These are phyloP conservation scores for Blastobotrys persicus DNA, from an alignment of 1,139 yeast genomes.

Conservation along the genomic window DNA sequence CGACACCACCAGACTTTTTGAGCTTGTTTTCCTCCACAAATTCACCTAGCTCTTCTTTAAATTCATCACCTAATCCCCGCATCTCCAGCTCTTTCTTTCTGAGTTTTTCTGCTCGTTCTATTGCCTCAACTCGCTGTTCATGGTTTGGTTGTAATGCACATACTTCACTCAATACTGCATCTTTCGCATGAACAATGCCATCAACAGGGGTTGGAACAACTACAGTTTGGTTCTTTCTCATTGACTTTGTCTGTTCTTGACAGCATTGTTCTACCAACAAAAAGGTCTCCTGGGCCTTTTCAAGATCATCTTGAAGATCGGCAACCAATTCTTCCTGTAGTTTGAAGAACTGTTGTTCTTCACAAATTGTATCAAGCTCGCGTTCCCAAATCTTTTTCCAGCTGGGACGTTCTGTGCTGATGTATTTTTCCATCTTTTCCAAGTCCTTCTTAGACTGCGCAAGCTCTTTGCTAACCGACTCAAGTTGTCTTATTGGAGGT, in stretches of 20 bases:
- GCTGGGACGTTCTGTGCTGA: constrained; percentile 67
- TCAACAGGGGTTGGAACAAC: constrained; percentile 33
- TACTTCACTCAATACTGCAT: constrained; percentile 79
- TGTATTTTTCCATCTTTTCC: constrained; percentile 55
- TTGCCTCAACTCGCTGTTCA: constrained; percentile 80
- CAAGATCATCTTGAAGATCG: constrained; percentile 78
- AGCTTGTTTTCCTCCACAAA: constrained; percentile 76
- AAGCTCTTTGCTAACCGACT: constrained; percentile 63
- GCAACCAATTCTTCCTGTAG: constrained; percentile 82
- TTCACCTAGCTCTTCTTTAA: constrained; percentile 82
- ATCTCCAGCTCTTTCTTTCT: constrained; percentile 70
- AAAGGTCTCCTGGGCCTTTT: constrained; percentile 77
- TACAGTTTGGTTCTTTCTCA: constrained; percentile 22
- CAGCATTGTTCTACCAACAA: constrained; percentile 78
- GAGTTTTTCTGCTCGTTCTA: constrained; percentile 78
- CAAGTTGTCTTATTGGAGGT: constrained; percentile 72
- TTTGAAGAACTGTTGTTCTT: constrained; percentile 88
- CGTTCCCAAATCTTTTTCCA: constrained; percentile 95
- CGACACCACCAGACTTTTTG: constrained; percentile 84
- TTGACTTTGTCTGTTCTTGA: constrained; percentile 59
- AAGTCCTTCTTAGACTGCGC: constrained; percentile 54
- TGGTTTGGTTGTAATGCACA: constrained; percentile 79
- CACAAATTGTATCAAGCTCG: constrained; percentile 85
- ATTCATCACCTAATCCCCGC: constrained; percentile 52
- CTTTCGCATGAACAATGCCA: constrained; percentile 53